Evolutionary conservation across 805 yeast genomes (phyloP).

Genomic region (Candida caryicola): DNA sequence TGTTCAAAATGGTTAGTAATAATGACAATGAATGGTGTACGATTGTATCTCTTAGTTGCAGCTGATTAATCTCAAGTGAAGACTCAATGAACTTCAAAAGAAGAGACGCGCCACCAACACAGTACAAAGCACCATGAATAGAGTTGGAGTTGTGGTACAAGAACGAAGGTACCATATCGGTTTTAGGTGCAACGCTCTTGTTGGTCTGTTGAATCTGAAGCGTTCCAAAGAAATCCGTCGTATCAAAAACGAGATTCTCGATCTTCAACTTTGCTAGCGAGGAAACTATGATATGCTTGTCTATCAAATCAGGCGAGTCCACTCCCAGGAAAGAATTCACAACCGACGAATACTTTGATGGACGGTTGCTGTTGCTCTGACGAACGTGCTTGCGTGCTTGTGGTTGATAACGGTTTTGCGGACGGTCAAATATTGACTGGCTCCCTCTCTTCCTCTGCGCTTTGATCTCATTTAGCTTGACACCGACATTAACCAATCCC

Average conservation of each 20-base stretch:
- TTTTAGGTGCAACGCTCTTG: constrained; percentile 1
- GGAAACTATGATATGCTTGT: constrained; percentile 14
- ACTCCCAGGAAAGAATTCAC: neutral
- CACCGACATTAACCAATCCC: constrained; percentile 33
- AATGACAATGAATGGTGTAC: constrained; percentile 36
- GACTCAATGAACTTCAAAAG: constrained; percentile 47
- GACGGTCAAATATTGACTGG: neutral
- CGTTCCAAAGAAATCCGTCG: constrained; percentile 9
- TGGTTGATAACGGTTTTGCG: no score
- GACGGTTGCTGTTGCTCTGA: neutral
- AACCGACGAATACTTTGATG: neutral
- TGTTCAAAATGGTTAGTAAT: constrained; percentile 43
- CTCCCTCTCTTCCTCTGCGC: constrained; percentile 1
- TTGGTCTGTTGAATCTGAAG: constrained; percentile 8
- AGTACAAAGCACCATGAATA: constrained; percentile 32
- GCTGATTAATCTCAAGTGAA: constrained; percentile 26
- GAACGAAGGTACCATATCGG: constrained; percentile 4
- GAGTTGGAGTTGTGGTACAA: constrained; percentile 25
- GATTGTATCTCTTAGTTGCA: constrained; percentile 15
- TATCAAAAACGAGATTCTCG: constrained; percentile 20
- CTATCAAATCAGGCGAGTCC: constrained; percentile 6
- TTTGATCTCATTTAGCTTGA: constrained; percentile 31
- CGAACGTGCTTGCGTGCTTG: no score
- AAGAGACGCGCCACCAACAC: constrained; percentile 52
- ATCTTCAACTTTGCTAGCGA: constrained; percentile 15